A percentile compares a stretch with the other conserved stretches of the same genome.
Evolutionary conservation across 192 early-diverging fungal species (phyloP).

Genomic region (Coemansia sp.): DNA sequence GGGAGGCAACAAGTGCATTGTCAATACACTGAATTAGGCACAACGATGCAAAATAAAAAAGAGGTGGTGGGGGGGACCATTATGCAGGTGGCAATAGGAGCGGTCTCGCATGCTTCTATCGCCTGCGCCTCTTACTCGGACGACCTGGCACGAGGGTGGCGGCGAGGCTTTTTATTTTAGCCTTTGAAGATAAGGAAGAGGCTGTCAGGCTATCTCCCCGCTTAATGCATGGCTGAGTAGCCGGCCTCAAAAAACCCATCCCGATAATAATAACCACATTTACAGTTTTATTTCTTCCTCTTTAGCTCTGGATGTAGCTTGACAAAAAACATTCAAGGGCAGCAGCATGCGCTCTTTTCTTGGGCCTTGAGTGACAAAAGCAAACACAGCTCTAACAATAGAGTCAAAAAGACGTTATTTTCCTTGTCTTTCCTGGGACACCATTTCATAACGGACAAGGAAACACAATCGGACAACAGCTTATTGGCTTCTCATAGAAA

Average conservation of each 20-base stretch:
- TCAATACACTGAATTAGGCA: background rate
- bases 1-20: background rate
- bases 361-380: background rate
- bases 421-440: background rate
- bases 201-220: background rate
- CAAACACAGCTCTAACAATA: background rate
- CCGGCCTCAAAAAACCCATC: background rate
- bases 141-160: background rate
- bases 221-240: background rate
- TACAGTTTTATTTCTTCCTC: background rate
- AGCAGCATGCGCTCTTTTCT: background rate
- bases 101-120: background rate
- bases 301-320: too few species aligned
- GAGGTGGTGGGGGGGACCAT: background rate
- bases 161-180: conserved; percentile 9
- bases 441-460: background rate
- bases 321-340: too few species aligned
- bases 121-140: conserved; percentile 1
- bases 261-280: background rate
- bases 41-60: background rate
- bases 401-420: background rate
- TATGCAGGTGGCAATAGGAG: background rate
- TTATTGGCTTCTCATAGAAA: too few species aligned
- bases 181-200: background rate
- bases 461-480: background rate